phyloP scores from a whole-genome alignment of 495 filamentous ascomycete genomes.

The Lepidopterella palustris region DNA sequence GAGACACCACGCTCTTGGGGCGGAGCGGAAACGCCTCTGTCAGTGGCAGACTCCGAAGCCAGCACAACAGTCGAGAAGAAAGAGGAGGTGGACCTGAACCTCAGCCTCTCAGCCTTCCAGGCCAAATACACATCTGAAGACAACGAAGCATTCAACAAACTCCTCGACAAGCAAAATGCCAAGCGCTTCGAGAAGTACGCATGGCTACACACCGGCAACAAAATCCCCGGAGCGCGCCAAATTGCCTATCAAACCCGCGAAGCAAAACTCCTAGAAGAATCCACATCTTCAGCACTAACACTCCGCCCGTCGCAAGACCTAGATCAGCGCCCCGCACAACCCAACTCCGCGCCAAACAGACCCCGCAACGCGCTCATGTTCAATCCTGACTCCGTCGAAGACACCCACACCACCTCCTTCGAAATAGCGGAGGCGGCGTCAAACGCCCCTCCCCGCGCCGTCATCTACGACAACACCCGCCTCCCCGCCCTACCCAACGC shows the following conservation, averaged over 20 bases:
- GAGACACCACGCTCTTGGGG: slow-evolving; percentile 51
- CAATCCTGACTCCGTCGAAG: slow-evolving; percentile 64
- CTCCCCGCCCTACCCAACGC: slow-evolving; percentile 27
- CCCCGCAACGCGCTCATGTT: slow-evolving; percentile 90
- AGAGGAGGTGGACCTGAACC: slow-evolving; percentile 65
- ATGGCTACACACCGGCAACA: slow-evolving; percentile 85
- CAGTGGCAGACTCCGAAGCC: neutral
- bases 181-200: slow-evolving; percentile 74
- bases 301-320: slow-evolving; percentile 43
- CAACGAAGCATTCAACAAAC: slow-evolving; percentile 89
- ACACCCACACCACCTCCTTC: slow-evolving; percentile 55
- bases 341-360: slow-evolving; percentile 65
- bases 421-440: slow-evolving; percentile 65
- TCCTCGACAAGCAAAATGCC: slow-evolving; percentile 85
- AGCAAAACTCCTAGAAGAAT: slow-evolving; percentile 47
- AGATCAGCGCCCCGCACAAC: slow-evolving; percentile 67
- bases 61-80: slow-evolving; percentile 28
- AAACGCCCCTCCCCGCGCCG: slow-evolving; percentile 65
- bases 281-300: slow-evolving; percentile 18
- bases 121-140: slow-evolving; percentile 93
- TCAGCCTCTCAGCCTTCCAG: slow-evolving; percentile 80
- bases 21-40: no score
- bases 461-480: slow-evolving; percentile 79
- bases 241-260: slow-evolving; percentile 56
- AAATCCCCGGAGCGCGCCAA: slow-evolving; percentile 79